phyloP scores from a whole-genome alignment of 306 rosid species.

The Vicia sativa region DNA sequence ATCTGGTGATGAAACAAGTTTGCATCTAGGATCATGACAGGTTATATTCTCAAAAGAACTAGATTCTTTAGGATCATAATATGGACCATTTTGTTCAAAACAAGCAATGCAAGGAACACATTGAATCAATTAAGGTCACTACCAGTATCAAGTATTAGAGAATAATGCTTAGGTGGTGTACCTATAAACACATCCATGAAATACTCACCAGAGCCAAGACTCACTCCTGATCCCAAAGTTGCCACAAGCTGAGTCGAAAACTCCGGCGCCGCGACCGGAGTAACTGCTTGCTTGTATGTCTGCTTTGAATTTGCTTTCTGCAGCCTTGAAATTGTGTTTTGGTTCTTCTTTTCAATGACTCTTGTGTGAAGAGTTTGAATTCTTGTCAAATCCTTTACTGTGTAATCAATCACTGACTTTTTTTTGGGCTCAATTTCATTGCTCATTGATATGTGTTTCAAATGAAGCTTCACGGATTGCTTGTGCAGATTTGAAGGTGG shows the following conservation, averaged over 20 bases:
- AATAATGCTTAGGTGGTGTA: conserved; percentile 88
- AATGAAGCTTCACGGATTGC: conserved; percentile 65
- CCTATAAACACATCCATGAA: too few species aligned
- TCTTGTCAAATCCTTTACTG: conserved; percentile 65
- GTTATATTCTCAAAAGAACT: conserved; percentile 68
- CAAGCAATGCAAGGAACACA: conserved; percentile 89
- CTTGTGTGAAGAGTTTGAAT: conserved; percentile 80
- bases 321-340: conserved; percentile 69
- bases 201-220: conserved; percentile 94
- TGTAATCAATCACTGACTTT: conserved; percentile 54
- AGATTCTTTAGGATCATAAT: conserved; percentile 81
- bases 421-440: conserved; percentile 45
- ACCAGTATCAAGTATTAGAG: conserved; percentile 91
- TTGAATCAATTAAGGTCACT: conserved; percentile 98
- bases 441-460: conserved; percentile 51
- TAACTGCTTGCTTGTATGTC: conserved; percentile 2
- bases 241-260: conserved; percentile 77
- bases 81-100: conserved; percentile 85
- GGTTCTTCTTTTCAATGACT: conserved; percentile 78
- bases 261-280: conserved; percentile 52
- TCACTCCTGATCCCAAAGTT: conserved; percentile 91
- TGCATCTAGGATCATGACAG: conserved; percentile 69
- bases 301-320: conserved; percentile 38
- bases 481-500: conserved; percentile 30
- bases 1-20: conserved; percentile 83